phyloP scores from a whole-genome alignment of 148 eudicot species.

The Cornus suecica region DNA sequence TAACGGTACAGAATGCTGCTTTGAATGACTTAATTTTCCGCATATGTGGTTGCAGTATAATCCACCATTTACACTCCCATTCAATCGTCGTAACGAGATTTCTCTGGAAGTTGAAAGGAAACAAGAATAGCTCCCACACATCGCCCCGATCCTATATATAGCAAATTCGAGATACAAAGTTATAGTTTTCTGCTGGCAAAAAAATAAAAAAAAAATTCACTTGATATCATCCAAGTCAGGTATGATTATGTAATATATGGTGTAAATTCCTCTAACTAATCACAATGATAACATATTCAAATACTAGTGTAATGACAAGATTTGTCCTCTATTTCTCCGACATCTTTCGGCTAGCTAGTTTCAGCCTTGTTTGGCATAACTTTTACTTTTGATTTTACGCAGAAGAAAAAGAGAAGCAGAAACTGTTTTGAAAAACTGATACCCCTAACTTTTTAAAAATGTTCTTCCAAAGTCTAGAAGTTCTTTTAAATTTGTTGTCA shows the following conservation, averaged over 20 bases:
- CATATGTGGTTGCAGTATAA: slow-evolving; percentile 63
- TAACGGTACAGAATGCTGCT: not conserved
- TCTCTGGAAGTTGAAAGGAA: slow-evolving; percentile 80
- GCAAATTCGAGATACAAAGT: not conserved
- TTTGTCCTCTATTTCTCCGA: not conserved
- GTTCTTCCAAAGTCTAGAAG: no score
- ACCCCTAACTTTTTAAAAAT: no score
- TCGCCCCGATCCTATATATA: not conserved
- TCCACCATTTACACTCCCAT: slow-evolving; percentile 91
- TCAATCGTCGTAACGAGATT: slow-evolving; percentile 93
- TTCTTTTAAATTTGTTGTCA: no score
- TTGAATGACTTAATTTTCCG: not conserved
- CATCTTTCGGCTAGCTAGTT: no score
- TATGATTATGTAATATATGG: not conserved
- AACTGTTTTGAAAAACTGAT: no score
- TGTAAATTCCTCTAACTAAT: not conserved
- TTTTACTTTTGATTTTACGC: no score
- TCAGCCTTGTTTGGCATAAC: no score
- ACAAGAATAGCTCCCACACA: slow-evolving; percentile 21
- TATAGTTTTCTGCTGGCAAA: not conserved
- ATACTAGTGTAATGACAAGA: not conserved
- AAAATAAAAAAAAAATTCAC: not conserved
- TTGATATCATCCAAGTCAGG: not conserved
- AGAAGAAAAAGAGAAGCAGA: no score
- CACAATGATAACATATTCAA: not conserved